Conservation (phyloP, 208 protist species). For the Leishmania turanica region DNA sequence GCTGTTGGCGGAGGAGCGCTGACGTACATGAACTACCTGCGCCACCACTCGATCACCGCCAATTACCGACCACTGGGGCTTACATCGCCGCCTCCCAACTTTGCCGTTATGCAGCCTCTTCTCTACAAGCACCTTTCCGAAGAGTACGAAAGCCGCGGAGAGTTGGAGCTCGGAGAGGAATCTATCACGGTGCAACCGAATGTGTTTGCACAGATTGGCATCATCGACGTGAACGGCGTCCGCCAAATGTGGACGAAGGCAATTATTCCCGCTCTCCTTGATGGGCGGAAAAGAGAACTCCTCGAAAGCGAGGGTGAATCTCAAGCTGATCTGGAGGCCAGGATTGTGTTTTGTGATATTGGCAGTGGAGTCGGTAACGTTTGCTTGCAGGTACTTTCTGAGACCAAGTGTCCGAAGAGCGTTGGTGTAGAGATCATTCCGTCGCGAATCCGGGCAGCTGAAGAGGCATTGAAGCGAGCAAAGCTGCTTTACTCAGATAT, state of each 20-base stretch:
- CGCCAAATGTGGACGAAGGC: constrained; percentile 77
- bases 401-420: constrained; percentile 68
- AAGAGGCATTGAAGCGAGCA: constrained; percentile 47
- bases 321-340: constrained; percentile 42
- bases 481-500: constrained; percentile 52
- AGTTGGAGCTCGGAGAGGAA: constrained; percentile 69
- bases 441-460: constrained; percentile 55
- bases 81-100: constrained; percentile 45
- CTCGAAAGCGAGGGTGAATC: constrained; percentile 30
- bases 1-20: constrained; percentile 40
- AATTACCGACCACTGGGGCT: constrained; percentile 41
- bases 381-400: constrained; percentile 79
- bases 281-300: constrained; percentile 11
- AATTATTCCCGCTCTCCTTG: constrained; percentile 49
- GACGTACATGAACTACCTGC: constrained; percentile 52
- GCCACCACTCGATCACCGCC: constrained; percentile 56
- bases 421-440: constrained; percentile 85
- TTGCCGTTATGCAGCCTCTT: constrained; percentile 39
- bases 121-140: constrained; percentile 62
- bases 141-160: constrained; percentile 62
- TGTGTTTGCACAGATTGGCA: constrained; percentile 81
- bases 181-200: constrained; percentile 70
- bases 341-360: constrained; percentile 83
- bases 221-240: constrained; percentile 70
- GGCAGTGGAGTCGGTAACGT: constrained; percentile 86